Percentiles rank a stretch among this genome's conserved stretches.
These are phyloP conservation scores for Ustilago crameri DNA, from an alignment of 1,284 basidiomycete genomes.

Conservation along the genomic window DNA sequence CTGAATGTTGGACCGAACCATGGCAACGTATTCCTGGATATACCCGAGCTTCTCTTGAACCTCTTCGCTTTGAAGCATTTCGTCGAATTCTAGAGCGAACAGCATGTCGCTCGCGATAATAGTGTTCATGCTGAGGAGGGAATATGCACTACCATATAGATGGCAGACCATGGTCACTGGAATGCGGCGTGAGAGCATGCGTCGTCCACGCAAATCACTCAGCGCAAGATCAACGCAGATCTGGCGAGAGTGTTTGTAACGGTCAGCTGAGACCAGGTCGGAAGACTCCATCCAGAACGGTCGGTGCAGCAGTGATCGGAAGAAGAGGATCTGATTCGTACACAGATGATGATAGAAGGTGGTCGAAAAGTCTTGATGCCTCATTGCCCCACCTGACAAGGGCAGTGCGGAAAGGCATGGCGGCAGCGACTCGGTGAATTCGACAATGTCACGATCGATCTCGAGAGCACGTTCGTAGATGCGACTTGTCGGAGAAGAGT, in stretches of 20 bases:
- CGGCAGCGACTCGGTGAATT: slow-evolving; percentile 20
- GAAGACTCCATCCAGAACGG: slow-evolving; percentile 49
- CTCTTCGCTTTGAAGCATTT: slow-evolving; percentile 21
- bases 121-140: slow-evolving; percentile 45
- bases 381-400: slow-evolving; percentile 27
- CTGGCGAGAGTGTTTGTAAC: slow-evolving; percentile 31
- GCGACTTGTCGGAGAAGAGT: slow-evolving; percentile 18
- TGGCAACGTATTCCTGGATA: slow-evolving; percentile 43
- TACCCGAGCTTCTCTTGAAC: slow-evolving; percentile 43
- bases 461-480: slow-evolving; percentile 44
- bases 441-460: slow-evolving; percentile 36
- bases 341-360: slow-evolving; percentile 44
- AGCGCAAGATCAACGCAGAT: slow-evolving; percentile 43
- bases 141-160: slow-evolving; percentile 42
- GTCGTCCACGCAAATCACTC: slow-evolving; percentile 32
- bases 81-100: slow-evolving; percentile 33
- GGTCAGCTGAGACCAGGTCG: slow-evolving; percentile 24
- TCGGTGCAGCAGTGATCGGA: slow-evolving; percentile 42
- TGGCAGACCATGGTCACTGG: slow-evolving; percentile 47
- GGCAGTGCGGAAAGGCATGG: slow-evolving; percentile 28
- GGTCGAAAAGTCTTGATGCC: slow-evolving; percentile 42
- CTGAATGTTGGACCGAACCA: slow-evolving; percentile 39
- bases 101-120: slow-evolving; percentile 48
- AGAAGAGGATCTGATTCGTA: slow-evolving; percentile 45
- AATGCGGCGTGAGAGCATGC: slow-evolving; percentile 33